Percentiles rank a stretch among this genome's conserved stretches.
Conservation (phyloP, 2,329 filamentous ascomycete species). For the Neopestalotiopsis sp. region DNA sequence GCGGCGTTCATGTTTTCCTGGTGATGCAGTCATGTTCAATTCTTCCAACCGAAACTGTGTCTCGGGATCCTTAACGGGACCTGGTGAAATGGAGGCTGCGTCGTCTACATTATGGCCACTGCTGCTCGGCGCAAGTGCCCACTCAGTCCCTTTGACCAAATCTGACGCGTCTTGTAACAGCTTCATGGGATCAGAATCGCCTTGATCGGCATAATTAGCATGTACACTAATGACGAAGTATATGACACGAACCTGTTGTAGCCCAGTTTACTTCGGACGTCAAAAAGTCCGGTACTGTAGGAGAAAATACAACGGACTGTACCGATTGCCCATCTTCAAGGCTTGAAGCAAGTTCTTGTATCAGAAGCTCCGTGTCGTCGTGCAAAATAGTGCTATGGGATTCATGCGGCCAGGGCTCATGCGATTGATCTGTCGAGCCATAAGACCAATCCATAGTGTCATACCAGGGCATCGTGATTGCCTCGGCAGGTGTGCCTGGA, state of each 20-base stretch:
- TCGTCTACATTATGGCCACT: background rate
- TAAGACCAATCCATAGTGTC: slow-evolving; percentile 2
- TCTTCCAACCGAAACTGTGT: background rate
- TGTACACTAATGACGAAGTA: background rate
- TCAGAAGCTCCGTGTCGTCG: background rate
- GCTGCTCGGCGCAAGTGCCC: background rate
- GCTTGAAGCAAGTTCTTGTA: background rate
- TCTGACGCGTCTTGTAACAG: background rate
- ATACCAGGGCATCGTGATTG: background rate
- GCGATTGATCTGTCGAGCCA: background rate
- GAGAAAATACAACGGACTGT: background rate
- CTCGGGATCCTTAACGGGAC: background rate
- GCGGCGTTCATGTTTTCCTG: background rate
- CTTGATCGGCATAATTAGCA: background rate
- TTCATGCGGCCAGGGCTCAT: background rate
- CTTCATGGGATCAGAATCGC: background rate
- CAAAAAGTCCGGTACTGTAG: background rate
- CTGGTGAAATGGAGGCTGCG: background rate
- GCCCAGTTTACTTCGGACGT: background rate
- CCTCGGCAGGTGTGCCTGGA: background rate
- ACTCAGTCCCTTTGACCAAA: background rate
- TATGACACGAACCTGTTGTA: background rate
- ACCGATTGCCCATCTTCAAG: background rate
- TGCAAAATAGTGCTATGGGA: background rate
- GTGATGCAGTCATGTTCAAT: background rate